These are phyloP conservation scores for Colletotrichum incanum DNA, from an alignment of 2,329 filamentous ascomycete species.

Conservation along the genomic window DNA sequence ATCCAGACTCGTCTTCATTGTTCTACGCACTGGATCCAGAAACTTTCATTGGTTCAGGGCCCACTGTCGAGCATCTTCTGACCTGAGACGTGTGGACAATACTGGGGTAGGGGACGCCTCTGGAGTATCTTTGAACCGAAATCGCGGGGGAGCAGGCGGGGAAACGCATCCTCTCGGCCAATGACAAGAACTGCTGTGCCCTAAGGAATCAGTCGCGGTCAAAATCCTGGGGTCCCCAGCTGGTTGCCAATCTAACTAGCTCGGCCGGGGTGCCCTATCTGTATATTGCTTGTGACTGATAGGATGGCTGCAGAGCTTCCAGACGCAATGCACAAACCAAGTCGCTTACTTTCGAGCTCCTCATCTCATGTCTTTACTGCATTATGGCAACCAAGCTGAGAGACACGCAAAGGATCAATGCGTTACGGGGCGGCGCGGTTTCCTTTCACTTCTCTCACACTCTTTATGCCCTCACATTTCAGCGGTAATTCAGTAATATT, in stretches of 20 bases:
- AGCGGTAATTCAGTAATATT: neutral
- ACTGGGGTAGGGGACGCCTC: neutral
- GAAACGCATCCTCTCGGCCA: neutral
- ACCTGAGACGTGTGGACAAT: neutral
- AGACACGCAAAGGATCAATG: neutral
- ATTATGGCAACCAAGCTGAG: too few species aligned
- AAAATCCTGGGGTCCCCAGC: neutral
- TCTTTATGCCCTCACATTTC: neutral
- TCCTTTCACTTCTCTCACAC: neutral
- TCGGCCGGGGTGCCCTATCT: neutral
- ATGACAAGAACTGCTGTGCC: neutral
- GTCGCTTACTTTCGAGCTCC: neutral
- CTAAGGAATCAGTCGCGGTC: neutral
- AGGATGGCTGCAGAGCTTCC: neutral
- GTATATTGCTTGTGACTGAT: neutral
- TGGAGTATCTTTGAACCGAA: slow-evolving; percentile 4
- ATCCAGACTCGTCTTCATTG: neutral
- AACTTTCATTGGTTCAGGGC: neutral
- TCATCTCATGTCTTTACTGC: too few species aligned
- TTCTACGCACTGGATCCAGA: neutral
- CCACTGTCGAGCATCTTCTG: neutral
- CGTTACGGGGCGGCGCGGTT: neutral
- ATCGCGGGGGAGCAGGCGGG: neutral
- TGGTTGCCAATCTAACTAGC: neutral
- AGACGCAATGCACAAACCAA: neutral